phyloP scores from a whole-genome alignment of 805 yeast genomes.

The Kodamaea kaohsiungensis region DNA sequence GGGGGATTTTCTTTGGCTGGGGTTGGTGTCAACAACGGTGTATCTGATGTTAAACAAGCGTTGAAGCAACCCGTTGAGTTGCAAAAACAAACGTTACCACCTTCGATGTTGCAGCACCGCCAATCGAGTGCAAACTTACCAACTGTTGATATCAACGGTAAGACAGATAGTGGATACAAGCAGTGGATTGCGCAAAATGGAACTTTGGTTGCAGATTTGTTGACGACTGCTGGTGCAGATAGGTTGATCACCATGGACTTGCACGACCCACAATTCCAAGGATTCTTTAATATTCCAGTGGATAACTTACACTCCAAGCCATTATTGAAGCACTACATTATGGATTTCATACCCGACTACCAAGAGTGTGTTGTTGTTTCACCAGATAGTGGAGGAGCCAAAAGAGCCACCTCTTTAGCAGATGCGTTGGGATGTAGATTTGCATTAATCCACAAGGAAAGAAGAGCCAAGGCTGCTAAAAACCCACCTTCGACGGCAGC shows the following conservation, averaged over 20 bases:
- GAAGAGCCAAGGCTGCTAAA: slow-evolving; percentile 52
- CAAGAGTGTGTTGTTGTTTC: slow-evolving; percentile 88
- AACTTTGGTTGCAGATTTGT: slow-evolving; percentile 81
- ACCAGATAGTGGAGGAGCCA: slow-evolving; percentile 99
- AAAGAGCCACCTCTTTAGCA: slow-evolving; percentile 92
- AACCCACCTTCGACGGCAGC: slow-evolving; percentile 30
- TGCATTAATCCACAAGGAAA: slow-evolving; percentile 94
- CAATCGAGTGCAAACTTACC: slow-evolving; percentile 18
- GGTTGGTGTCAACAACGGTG: background rate
- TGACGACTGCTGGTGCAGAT: slow-evolving; percentile 93
- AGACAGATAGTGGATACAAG: slow-evolving; percentile 69
- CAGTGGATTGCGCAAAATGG: slow-evolving; percentile 98
- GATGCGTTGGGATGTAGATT: slow-evolving; percentile 85
- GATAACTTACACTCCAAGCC: slow-evolving; percentile 92
- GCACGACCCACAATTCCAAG: slow-evolving; percentile 98
- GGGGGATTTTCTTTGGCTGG: background rate
- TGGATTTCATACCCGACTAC: slow-evolving; percentile 73
- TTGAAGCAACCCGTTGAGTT: slow-evolving; percentile 4
- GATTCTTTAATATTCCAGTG: slow-evolving; percentile 94
- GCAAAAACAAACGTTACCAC: slow-evolving; percentile 17
- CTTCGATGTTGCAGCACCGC: slow-evolving; percentile 12
- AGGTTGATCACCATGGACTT: slow-evolving; percentile 96
- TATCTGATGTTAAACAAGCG: background rate
- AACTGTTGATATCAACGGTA: slow-evolving; percentile 37
- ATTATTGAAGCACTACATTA: slow-evolving; percentile 79